Percentiles rank a stretch among this genome's conserved stretches.
These are phyloP conservation scores for Phialophora chinensis DNA, from an alignment of 2,329 filamentous ascomycete species.

Conservation along the genomic window DNA sequence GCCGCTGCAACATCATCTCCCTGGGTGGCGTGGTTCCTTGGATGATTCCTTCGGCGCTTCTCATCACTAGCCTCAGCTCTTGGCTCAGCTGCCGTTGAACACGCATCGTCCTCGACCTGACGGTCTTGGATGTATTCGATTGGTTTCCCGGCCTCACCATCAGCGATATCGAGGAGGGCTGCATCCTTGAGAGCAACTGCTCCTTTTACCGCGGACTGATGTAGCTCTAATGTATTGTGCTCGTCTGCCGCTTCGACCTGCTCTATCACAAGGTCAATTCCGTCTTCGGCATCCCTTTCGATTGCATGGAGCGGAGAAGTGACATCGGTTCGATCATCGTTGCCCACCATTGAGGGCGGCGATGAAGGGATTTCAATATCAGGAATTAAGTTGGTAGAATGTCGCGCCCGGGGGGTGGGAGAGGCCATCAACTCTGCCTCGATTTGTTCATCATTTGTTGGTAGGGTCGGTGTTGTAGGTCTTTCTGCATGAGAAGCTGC, in stretches of 20 bases:
- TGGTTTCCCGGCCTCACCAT: not conserved
- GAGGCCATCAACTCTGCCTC: slow-evolving; percentile 37
- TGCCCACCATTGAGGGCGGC: slow-evolving; percentile 36
- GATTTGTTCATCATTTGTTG: slow-evolving; percentile 29
- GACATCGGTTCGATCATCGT: slow-evolving; percentile 26
- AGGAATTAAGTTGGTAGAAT: slow-evolving; percentile 27
- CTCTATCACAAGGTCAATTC: slow-evolving; percentile 23
- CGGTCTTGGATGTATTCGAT: not conserved
- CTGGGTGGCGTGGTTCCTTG: not conserved
- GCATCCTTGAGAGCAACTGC: not conserved
- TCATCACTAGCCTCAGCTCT: not conserved
- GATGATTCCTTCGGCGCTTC: not conserved
- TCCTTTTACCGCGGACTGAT: not conserved
- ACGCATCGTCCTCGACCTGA: not conserved
- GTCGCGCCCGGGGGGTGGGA: slow-evolving; percentile 39
- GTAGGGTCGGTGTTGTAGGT: slow-evolving; percentile 37
- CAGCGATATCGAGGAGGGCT: not conserved
- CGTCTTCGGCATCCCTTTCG: slow-evolving; percentile 23
- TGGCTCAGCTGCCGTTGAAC: not conserved
- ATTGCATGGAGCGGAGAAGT: slow-evolving; percentile 29
- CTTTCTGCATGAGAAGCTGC: slow-evolving; percentile 27
- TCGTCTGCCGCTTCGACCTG: slow-evolving; percentile 8
- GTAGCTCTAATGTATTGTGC: not conserved
- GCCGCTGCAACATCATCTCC: not conserved
- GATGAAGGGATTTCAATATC: slow-evolving; percentile 40